A percentile compares a stretch with the other conserved stretches of the same genome.
Conservation (phyloP, 768 basidiomycete species). For the Boletus pseudo-olivaceus region DNA sequence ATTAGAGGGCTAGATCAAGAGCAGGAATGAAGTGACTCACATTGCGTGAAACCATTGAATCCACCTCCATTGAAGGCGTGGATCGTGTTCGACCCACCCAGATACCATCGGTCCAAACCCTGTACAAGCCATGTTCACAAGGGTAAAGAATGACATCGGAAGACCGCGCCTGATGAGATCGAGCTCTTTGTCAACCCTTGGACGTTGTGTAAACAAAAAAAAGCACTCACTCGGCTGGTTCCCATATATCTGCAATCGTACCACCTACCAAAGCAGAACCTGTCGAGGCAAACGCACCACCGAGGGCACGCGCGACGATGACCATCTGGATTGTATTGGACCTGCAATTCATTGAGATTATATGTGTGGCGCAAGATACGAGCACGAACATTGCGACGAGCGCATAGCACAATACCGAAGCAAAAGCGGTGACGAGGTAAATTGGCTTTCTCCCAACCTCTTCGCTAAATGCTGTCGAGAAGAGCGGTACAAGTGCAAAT, state of each 20-base stretch:
- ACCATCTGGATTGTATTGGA: constrained; percentile 51
- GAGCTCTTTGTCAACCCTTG: not conserved
- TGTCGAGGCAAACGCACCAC: constrained; percentile 63
- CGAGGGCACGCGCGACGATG: constrained; percentile 56
- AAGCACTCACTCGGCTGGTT: constrained; percentile 47
- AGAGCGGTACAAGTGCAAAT: constrained; percentile 58
- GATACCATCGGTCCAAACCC: constrained; percentile 62
- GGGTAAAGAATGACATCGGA: constrained; percentile 71
- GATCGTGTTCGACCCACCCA: constrained; percentile 63
- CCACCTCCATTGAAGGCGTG: constrained; percentile 68
- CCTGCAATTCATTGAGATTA: constrained; percentile 15
- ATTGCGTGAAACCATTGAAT: constrained; percentile 79
- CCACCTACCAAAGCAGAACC: constrained; percentile 70
- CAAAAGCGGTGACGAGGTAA: constrained; percentile 48
- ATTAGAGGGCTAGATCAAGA: not conserved
- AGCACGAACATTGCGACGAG: constrained; percentile 27
- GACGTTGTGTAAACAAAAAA: not conserved
- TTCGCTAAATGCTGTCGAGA: constrained; percentile 66
- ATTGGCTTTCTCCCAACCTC: constrained; percentile 64
- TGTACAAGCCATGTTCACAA: constrained; percentile 57
- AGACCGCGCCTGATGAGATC: constrained; percentile 51
- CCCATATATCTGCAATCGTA: constrained; percentile 67
- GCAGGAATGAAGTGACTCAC: constrained; percentile 31
- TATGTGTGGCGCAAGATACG: not conserved
- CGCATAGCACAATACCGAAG: constrained; percentile 42